phyloP scores from a whole-genome alignment of 768 basidiomycete genomes.

The Obba rivulosa region DNA sequence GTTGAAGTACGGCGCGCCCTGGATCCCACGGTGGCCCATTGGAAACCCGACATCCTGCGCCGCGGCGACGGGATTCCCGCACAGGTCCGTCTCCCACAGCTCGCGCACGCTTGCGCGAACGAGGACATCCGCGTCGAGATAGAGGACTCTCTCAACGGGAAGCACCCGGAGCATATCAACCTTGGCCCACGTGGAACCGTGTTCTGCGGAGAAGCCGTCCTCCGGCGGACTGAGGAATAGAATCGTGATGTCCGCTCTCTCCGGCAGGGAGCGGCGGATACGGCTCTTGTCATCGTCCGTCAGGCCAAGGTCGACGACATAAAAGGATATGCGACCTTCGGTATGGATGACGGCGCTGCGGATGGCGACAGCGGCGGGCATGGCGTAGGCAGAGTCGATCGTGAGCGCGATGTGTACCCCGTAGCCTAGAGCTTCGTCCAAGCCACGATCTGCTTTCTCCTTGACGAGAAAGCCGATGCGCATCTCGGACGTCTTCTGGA shows the following conservation, averaged over 20 bases:
- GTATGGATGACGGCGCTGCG: constrained; percentile 34
- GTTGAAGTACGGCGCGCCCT: constrained; percentile 42
- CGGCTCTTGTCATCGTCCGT: constrained; percentile 28
- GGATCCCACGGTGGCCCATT: constrained; percentile 36
- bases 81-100: constrained; percentile 43
- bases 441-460: constrained; percentile 6
- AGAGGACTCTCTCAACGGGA: constrained; percentile 46
- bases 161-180: constrained; percentile 40
- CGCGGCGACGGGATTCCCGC: constrained; percentile 39
- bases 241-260: constrained; percentile 30
- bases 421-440: constrained; percentile 31
- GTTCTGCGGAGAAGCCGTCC: constrained; percentile 23
- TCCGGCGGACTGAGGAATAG: constrained; percentile 35
- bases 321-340: constrained; percentile 38
- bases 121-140: constrained; percentile 49
- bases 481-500: constrained; percentile 46
- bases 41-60: constrained; percentile 45
- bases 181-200: constrained; percentile 43
- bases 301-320: constrained; percentile 46
- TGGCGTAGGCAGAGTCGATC: constrained; percentile 39
- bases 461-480: constrained; percentile 45
- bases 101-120: constrained; percentile 34
- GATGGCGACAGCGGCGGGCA: constrained; percentile 45
- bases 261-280: constrained; percentile 26
- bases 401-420: constrained; percentile 44